phyloP scores from a whole-genome alignment of 306 rosid genomes.

The Fagus crenata region DNA sequence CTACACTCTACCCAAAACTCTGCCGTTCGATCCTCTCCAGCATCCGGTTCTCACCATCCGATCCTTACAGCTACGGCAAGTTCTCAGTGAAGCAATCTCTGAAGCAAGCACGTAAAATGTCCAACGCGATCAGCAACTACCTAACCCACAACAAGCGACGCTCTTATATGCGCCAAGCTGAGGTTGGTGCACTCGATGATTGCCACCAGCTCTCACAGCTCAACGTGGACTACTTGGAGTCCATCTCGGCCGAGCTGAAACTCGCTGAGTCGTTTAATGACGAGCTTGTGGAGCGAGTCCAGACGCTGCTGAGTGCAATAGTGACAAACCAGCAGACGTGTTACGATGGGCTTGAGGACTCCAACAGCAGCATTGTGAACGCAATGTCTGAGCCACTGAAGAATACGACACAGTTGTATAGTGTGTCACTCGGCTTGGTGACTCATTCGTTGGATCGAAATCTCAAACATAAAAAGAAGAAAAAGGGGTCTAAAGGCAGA shows the following conservation, averaged over 20 bases:
- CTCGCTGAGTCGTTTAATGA: conserved; percentile 27
- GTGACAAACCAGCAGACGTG: conserved; percentile 82
- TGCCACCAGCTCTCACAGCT: conserved; percentile 57
- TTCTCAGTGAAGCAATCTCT: conserved; percentile 67
- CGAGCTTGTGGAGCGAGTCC: conserved; percentile 44
- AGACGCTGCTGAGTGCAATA: conserved; percentile 63
- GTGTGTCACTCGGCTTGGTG: conserved; percentile 73
- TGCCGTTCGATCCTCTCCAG: conserved; percentile 71
- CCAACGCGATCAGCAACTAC: conserved; percentile 34
- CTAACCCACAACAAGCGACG: conserved; percentile 23
- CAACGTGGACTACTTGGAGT: conserved; percentile 51
- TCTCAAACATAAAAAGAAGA: conserved; percentile 31
- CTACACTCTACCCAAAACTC: conserved; percentile 69
- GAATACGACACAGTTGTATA: conserved; percentile 47
- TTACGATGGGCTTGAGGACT: conserved; percentile 53
- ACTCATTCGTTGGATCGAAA: conserved; percentile 43
- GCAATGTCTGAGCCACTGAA: conserved; percentile 42
- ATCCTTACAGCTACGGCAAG: conserved; percentile 59
- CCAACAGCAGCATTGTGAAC: conserved; percentile 41
- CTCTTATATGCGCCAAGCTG: conserved; percentile 23
- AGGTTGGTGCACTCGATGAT: conserved; percentile 52
- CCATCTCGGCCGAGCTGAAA: conserved; percentile 36
- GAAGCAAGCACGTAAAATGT: conserved; percentile 52
- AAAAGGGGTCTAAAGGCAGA: not conserved
- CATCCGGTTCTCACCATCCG: conserved; percentile 51